Base-by-base conservation (phyloP, 176 grass and related monocot species). In the Cenchrus fungigraminus region DNA sequence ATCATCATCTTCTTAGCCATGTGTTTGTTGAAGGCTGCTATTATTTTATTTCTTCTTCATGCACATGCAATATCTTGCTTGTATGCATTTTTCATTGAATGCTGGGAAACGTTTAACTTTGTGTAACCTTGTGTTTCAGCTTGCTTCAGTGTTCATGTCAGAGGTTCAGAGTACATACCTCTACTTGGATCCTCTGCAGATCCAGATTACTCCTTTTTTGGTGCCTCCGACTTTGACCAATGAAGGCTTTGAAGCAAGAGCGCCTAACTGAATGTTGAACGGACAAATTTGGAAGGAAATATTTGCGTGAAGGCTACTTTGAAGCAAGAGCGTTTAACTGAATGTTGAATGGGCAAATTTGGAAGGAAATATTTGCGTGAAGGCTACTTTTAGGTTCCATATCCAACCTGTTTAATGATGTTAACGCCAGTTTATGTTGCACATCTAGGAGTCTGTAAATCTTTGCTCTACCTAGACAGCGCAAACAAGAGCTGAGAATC, bases 101-200 rank as follows among this genome's bases (percentile, higher is more conserved):
- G n/a, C 34, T 37, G 51, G 56, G 32, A 63, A 69, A 68, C 16
- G 8, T 74, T 13, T 83, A 73, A 87, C 29, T 19, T 16, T 68
- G 58, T 75, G 50, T 17, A 71, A 32, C 50, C 15, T 25, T 86
- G 40, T 76, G 57, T 91, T 91, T 68, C 86, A 98, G 96, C 96
- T 84, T 98, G 96, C 88, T 98, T 98, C 86, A 87, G 86, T 47
- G 91, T 98, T 86, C 96, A 98, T 86, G 96, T 98, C 71, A 94
- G 93, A 89, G 93, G 93, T 79, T 98, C 91, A 3, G 96, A 98
- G 53, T 98, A 98, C 74, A 98, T 87, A 77, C 91, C 96, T 70
- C 69, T 94, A 64, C 88, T 98, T 72, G 96, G 91, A 71, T 87
- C 89, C 68, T 85, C 91, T 59, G 79, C 74, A 2, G 77, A 98